Conservation (phyloP, 805 yeast genomes). For the Wickerhamomyces strasburgensis region DNA sequence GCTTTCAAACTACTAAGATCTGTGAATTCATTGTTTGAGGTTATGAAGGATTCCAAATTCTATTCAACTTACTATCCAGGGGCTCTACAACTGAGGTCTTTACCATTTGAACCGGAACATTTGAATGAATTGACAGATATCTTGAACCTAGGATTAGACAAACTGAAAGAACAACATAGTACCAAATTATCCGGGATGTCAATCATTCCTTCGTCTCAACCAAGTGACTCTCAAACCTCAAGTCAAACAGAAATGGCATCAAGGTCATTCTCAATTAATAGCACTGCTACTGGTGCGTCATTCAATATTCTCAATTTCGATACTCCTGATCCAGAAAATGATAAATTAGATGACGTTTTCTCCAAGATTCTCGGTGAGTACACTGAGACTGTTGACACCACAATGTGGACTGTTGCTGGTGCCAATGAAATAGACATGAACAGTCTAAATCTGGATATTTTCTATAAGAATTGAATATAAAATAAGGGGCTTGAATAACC, state of each 20-base stretch:
- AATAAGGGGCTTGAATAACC: too few species aligned
- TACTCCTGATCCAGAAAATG: too few species aligned
- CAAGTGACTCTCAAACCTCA: too few species aligned
- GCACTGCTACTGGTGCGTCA: too few species aligned
- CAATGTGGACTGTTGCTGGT: too few species aligned
- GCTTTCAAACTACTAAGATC: conserved; percentile 8
- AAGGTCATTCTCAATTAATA: too few species aligned
- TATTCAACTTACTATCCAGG: conserved; percentile 9
- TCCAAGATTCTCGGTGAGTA: not conserved
- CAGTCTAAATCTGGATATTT: too few species aligned
- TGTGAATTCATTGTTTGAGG: conserved; percentile 2
- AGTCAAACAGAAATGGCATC: too few species aligned
- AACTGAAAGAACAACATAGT: conserved; percentile 1
- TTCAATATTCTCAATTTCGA: too few species aligned
- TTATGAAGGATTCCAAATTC: conserved; percentile 2
- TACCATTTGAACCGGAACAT: conserved; percentile 1
- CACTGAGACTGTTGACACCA: not conserved
- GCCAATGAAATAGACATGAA: too few species aligned
- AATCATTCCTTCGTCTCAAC: too few species aligned
- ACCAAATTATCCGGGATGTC: not conserved
- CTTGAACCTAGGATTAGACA: conserved; percentile 1
- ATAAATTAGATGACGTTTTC: not conserved
- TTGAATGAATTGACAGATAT: conserved; percentile 2
- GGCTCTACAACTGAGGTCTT: conserved; percentile 4
- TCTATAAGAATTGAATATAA: too few species aligned